Evolutionary conservation across 2,329 filamentous ascomycete genomes (phyloP), one percentile per base, ranked within the genome.

Genomic region (Penicillium sp.): DNA sequence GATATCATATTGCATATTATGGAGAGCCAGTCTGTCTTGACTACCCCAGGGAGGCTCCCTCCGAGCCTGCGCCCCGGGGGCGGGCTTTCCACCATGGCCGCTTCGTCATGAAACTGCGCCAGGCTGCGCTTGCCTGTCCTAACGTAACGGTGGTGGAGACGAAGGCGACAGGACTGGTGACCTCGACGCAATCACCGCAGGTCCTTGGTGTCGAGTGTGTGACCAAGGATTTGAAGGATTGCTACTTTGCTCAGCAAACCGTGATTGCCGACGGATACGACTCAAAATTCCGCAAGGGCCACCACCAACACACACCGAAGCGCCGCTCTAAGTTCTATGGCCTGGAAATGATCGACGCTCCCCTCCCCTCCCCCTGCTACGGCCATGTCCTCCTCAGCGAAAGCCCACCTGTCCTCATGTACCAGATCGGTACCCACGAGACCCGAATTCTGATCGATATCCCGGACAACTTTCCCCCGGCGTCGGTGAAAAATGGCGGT

Each of bases 381-480:
- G 95, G 93, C 21, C 92, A 96, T 75, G 93, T 99, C 63, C 82
- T 97, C 53, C 89, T 99, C 60, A 88, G 88, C 67, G 84, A 90
- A 62, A 84, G 85, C 46, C 80, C 86, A 0, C 93, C 95, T 0
- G 86, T 96, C 33, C 86, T 99, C 24, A 84, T 99, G 57, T 99
- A 99, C 80, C 95, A 98, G 78, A 99, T 99, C 72, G 93, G 95
- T 70, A 90, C 91, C 5, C 93, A 90, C 77, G 95, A 98, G 78
- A 99, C 95, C 1, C 87, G 95, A 63, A 90, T 89, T 13, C 84
- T 99, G 22, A 86, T 98, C 68, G 93, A 98, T 73, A 86, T 98
- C 13, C 93, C 93, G 5, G 85, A 89, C 29, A 86, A 88, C 68
- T 81, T 90, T 2, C 86, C 91, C 8, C 86, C 87, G 19, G 93